These are phyloP conservation scores for Wickerhamiella allomyrinae DNA, from an alignment of 805 yeast genomes.

Conservation along the genomic window DNA sequence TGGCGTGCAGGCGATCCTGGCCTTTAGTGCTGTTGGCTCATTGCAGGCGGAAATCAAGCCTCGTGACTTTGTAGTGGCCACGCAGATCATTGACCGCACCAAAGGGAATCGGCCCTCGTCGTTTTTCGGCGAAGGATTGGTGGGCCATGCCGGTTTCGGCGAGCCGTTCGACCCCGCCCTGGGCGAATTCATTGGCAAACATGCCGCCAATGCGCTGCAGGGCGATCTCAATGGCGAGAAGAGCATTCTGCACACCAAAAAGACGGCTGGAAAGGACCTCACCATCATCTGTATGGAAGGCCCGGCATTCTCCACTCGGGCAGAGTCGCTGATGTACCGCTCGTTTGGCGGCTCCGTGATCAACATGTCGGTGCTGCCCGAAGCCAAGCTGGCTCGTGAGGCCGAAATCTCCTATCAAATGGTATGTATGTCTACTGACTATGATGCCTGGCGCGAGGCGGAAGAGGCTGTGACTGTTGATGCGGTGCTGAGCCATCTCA, in stretches of 20 bases:
- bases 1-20: slow-evolving; percentile 77
- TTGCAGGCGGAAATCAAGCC: slow-evolving; percentile 80
- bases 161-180: slow-evolving; percentile 82
- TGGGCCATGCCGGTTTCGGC: slow-evolving; percentile 95
- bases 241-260: slow-evolving; percentile 50
- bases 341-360: slow-evolving; percentile 89
- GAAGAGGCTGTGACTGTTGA: slow-evolving; percentile 98
- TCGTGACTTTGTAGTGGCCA: slow-evolving; percentile 92
- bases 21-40: slow-evolving; percentile 94
- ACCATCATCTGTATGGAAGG: slow-evolving; percentile 97
- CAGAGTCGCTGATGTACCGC: slow-evolving; percentile 78
- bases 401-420: slow-evolving; percentile 95
- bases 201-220: slow-evolving; percentile 9
- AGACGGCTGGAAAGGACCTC: slow-evolving; percentile 49
- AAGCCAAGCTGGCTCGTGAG: slow-evolving; percentile 90
- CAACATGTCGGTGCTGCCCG: slow-evolving; percentile 97
- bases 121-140: slow-evolving; percentile 82
- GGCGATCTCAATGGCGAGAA: slow-evolving; percentile 34
- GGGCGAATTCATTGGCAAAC: slow-evolving; percentile 48
- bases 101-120: slow-evolving; percentile 87
- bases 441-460: slow-evolving; percentile 94
- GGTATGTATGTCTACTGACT: slow-evolving; percentile 98
- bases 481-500: slow-evolving; percentile 80
- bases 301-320: slow-evolving; percentile 93
- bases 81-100: slow-evolving; percentile 92